A percentile compares a stretch with the other conserved stretches of the same genome.
Conservation (phyloP, 2,329 filamentous ascomycete species). For the Aspergillus cejpii region DNA sequence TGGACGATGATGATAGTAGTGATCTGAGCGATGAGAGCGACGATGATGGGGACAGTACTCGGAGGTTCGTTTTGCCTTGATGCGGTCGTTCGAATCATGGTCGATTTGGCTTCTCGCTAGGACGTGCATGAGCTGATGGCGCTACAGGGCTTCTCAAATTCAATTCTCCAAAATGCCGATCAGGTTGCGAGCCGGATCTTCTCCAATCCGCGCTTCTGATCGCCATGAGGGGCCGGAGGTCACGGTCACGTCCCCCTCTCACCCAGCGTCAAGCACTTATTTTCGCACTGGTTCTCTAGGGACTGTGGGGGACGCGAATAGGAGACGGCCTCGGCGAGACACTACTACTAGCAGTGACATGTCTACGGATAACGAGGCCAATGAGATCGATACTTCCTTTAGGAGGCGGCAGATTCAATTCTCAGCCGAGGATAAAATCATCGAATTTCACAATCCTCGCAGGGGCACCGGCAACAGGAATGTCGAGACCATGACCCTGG, state of each 20-base stretch:
- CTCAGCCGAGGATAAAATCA: constrained; percentile 31
- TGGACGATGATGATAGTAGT: constrained; percentile 60
- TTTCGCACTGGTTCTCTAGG: constrained; percentile 52
- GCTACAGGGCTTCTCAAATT: constrained; percentile 67
- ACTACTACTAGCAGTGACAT: constrained; percentile 61
- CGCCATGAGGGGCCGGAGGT: constrained; percentile 43
- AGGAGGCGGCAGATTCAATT: constrained; percentile 49
- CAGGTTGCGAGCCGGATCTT: constrained; percentile 77
- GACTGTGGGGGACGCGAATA: constrained; percentile 48
- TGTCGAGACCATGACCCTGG: constrained; percentile 26
- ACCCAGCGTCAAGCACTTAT: constrained; percentile 42
- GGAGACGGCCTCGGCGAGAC: constrained; percentile 50
- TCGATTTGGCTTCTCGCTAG: neutral
- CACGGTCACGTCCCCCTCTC: constrained; percentile 52
- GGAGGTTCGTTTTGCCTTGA: constrained; percentile 25
- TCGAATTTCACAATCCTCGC: constrained; percentile 19
- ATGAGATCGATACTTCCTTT: constrained; percentile 52
- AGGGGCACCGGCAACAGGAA: constrained; percentile 25
- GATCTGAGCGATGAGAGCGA: constrained; percentile 62
- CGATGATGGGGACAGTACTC: constrained; percentile 48
- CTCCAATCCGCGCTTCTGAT: constrained; percentile 60
- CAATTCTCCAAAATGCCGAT: constrained; percentile 96
- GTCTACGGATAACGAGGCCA: constrained; percentile 59
- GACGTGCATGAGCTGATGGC: constrained; percentile 16
- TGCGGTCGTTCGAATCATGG: neutral